Base-by-base conservation (phyloP, 2,329 filamentous ascomycete species). In the Orbilia blumenaviensis region DNA sequence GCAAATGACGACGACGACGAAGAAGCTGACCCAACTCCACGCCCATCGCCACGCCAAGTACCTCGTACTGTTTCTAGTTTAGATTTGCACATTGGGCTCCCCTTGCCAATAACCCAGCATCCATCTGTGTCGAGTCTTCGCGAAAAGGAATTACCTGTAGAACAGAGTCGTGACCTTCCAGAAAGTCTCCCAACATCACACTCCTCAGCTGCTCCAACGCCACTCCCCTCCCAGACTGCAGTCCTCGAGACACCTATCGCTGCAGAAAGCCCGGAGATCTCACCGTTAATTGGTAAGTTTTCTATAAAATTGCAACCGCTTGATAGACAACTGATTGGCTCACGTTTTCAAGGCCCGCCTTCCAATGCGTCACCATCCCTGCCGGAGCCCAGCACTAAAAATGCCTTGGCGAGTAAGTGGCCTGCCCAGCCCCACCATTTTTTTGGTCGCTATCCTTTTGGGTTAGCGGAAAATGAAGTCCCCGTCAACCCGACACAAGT, bases 341-440 rank as follows among this genome's bases (percentile, higher is more conserved):
- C n/a, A 69, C 58, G 54, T 38, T 38, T 23, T 38, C 25, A 8
- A 50, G 38, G 27, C 23, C 48, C 46, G 23, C 41, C 44, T 52
- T 48, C 34, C 21, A 9, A 48, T 75, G 52, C 62, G 64, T 69
- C 72, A 76, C 38, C 58, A 76, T 64, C 64, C 72, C 72, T 69
- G 72, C 21, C 61, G 3, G 12, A 34, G 61, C 27, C 42, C 10
- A 10, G 16, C 18, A 14, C 38, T 7, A 36, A 61, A 58, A 68
- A 69, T 58, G 50, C 58, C 72, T 76, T 76, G 72, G 72, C 72
- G 50, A 46, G 72, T 76, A 76, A 69, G 71, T 63, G 29, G 12
- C 34, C 27, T 38, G 58, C 54, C 72, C 64, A 58, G 41, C 64
- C 72, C 69, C 63, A 50, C 38, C 56, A 44, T 60, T 76, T 76